A percentile compares a stretch with the other conserved stretches of the same genome.
Conservation (phyloP, 1,139 yeast species). For the Yamadazyma trypodendri region DNA sequence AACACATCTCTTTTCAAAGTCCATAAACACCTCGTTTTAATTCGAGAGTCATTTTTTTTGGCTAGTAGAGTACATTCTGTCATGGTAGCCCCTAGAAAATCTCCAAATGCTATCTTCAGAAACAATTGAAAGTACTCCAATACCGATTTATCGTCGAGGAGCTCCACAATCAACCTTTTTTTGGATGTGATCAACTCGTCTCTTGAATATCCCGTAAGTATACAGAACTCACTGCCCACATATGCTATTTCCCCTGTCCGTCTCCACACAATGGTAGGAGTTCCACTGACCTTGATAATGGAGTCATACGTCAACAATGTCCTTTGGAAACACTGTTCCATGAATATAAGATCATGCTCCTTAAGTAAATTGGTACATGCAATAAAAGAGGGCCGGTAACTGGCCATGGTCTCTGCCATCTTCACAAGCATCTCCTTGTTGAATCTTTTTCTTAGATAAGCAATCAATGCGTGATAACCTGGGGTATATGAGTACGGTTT, state of each 20-base stretch:
- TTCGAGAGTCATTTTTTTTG: constrained; percentile 45
- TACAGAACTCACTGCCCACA: constrained; percentile 88
- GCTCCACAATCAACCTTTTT: constrained; percentile 77
- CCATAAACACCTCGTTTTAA: constrained; percentile 84
- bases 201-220: constrained; percentile 85
- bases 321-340: constrained; percentile 95
- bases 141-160: constrained; percentile 85
- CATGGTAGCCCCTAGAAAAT: constrained; percentile 87
- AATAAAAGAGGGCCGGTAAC: constrained; percentile 86
- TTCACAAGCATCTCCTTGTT: constrained; percentile 67
- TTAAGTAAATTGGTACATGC: constrained; percentile 88
- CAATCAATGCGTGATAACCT: constrained; percentile 80
- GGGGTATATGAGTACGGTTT: constrained; percentile 86
- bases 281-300: constrained; percentile 79
- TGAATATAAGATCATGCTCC: constrained; percentile 87
- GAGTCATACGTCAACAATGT: constrained; percentile 86
- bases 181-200: constrained; percentile 54
- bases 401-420: constrained; percentile 87
- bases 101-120: constrained; percentile 86
- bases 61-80: constrained; percentile 76
- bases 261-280: constrained; percentile 95
- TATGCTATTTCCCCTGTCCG: constrained; percentile 94
- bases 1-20: constrained; percentile 70
- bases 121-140: constrained; percentile 85
- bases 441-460: constrained; percentile 71